Evolutionary conservation across 108 stramenopile genomes (phyloP).

Genomic region (Nitzschia putrida): DNA sequence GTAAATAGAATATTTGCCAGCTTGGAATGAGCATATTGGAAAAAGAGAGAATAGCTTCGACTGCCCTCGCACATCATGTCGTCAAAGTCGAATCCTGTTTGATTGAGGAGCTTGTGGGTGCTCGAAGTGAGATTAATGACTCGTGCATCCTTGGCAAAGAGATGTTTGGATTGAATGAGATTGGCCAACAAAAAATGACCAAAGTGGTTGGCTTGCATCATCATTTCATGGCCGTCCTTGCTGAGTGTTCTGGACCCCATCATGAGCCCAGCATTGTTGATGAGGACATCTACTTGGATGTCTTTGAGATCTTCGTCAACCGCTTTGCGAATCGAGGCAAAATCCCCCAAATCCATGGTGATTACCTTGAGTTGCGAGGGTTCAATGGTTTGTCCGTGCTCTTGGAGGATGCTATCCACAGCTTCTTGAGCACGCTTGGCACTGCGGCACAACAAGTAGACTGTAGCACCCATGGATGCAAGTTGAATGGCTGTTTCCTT

Average conservation of each 20-base stretch:
- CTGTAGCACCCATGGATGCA: slow-evolving; percentile 63
- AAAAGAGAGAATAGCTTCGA: slow-evolving; percentile 75
- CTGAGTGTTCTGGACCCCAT: slow-evolving; percentile 51
- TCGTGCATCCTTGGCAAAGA: slow-evolving; percentile 21
- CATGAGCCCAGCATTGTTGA: slow-evolving; percentile 91
- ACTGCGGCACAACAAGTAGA: slow-evolving; percentile 77
- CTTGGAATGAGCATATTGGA: slow-evolving; percentile 84
- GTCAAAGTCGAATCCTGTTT: slow-evolving; percentile 61
- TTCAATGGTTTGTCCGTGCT: slow-evolving; percentile 7
- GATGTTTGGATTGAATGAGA: slow-evolving; percentile 51
- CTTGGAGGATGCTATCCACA: slow-evolving; percentile 39
- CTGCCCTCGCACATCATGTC: slow-evolving; percentile 68
- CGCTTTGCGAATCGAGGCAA: slow-evolving; percentile 55
- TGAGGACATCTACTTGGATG: slow-evolving; percentile 60
- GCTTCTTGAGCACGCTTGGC: slow-evolving; percentile 52
- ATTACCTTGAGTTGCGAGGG: slow-evolving; percentile 44
- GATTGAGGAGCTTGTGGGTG: slow-evolving; percentile 39
- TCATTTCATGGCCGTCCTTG: slow-evolving; percentile 70
- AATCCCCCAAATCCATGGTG: slow-evolving; percentile 59
- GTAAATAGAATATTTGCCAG: slow-evolving; percentile 86
- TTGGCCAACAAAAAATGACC: slow-evolving; percentile 82
- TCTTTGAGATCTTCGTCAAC: slow-evolving; percentile 4
- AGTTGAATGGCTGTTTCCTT: slow-evolving; percentile 79
- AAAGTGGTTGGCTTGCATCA: slow-evolving; percentile 87
- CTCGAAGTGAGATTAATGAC: slow-evolving; percentile 44